Conservation (phyloP, 495 filamentous ascomycete species). For the Tirmania nivea region DNA sequence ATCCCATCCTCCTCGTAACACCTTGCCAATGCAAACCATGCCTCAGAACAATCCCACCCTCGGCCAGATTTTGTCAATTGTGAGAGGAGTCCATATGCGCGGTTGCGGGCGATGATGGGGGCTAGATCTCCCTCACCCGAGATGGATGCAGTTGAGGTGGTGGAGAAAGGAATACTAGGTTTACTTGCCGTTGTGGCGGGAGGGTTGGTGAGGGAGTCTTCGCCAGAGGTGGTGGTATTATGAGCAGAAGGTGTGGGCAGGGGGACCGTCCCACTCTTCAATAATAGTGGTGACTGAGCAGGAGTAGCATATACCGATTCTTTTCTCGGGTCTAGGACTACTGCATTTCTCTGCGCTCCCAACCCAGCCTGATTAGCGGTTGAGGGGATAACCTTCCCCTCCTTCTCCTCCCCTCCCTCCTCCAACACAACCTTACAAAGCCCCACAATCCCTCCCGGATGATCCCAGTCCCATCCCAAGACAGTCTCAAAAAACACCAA, state of each 20-base stretch:
- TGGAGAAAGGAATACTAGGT: neutral
- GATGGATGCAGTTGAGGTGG: neutral
- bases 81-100: conserved; percentile 63
- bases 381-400: neutral
- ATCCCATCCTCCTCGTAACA: conserved; percentile 71
- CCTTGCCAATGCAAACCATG: conserved; percentile 72
- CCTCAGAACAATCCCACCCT: conserved; percentile 85
- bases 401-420: neutral
- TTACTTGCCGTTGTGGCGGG: conserved; percentile 1
- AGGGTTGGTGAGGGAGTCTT: neutral
- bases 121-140: conserved; percentile 19
- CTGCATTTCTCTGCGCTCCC: neutral
- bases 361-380: neutral
- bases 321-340: neutral
- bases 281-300: neutral
- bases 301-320: neutral
- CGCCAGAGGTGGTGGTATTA: neutral
- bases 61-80: conserved; percentile 61
- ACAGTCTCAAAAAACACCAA: conserved; percentile 58
- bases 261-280: too few relatives aligned
- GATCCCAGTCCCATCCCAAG: conserved; percentile 47
- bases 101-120: conserved; percentile 55
- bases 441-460: conserved; percentile 58
- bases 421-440: conserved; percentile 57
- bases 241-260: neutral